Base-by-base conservation (phyloP, 805 yeast species). In the Saccharomycopsis amapae region DNA sequence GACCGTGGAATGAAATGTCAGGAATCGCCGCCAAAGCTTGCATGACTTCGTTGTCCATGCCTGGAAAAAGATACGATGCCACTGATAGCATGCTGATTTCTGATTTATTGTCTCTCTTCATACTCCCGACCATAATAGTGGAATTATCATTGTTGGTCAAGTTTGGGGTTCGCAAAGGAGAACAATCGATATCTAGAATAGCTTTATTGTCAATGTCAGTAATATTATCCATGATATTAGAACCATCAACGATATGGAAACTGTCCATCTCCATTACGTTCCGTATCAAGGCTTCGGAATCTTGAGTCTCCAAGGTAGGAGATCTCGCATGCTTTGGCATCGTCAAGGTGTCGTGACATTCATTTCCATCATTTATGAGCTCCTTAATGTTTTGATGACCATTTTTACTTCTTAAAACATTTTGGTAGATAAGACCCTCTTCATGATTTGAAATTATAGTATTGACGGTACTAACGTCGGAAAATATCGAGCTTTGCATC, bases 1-100 rank as follows among this genome's bases (percentile, higher is more conserved):
- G 76, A 24, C 71, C 75, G 33, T 66, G 69, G 35, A 74, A 66
- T 0, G 79, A 71, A 39, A 82, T 88, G 60, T 90, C 96, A 0
- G 96, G 90, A 42, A 89, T 78, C 4, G 84, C 83, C 1, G 94
- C 94, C 40, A 88, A 70, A 56, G 81, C 86, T 35, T 82, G 83
- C 38, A 84, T 78, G 1, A 79, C 81, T 3, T 72, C 74, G n/a
- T 69, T 63, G 25, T 75, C 66, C 42, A 73, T 65, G 12, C 78
- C 79, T 15, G 73, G 59, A 40, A 19, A 45, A 43, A 40, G 47
- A 51, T 38, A 46, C 7, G 47, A 46, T 12, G 38, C 47, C 4
- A 37, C 34, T 3, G 44, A 42, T 12, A 49, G 45, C 50, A 49
- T 46, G 23, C 43, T 37, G 18, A 46, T 41, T 18, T 32, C 31